Base-by-base conservation (phyloP, 176 grass and related monocot genomes). In the Canna indica region DNA sequence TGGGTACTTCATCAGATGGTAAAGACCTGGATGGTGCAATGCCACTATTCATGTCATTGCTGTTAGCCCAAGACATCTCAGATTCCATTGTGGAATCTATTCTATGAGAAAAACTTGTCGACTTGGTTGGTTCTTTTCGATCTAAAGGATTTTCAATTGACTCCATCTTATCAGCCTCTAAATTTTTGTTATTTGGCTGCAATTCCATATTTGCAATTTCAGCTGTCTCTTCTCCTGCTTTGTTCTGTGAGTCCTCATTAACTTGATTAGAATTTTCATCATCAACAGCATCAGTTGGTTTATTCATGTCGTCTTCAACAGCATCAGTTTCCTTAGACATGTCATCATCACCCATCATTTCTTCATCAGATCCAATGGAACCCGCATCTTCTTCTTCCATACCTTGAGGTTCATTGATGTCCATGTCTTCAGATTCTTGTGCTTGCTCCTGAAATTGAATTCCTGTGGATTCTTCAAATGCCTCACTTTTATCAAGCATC, bases 391-490 rank as follows among this genome's bases (percentile, higher is more conserved):
- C 71, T 83, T 53, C 77, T 75, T 83, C 76, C 75, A 63, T 77
- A 75, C 81, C 66, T 52, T 90, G 79, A 57, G 78, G 22, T 27
- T 71, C 77, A n/a, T 90, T 81, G 79, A 85, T 87, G 36, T 77
- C 74, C 36, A 56, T 68, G 77, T 96, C 88, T 70, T 87, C 75
- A 3, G 34, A 74, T 73, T 82, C 76, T 33, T 86, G 73, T n/a
- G 85, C 77, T 75, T 81, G 76, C 63, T 91, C 88, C 68, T 76
- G 59, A 68, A 96, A 72, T 67, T 90, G 73, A 34, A 74, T 81
- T 64, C 77, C 88, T 69, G 81, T 77, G 58, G 75, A 81, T 60
- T 92, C 88, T 81, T 97, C 81, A 87, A 91, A 91, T 68, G 86
- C 88, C 69, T 91, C 79, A 57, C 59, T 81, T 84, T 90, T 92